Evolutionary conservation across 306 rosid species (phyloP).

Genomic region (Sicyos edulis): DNA sequence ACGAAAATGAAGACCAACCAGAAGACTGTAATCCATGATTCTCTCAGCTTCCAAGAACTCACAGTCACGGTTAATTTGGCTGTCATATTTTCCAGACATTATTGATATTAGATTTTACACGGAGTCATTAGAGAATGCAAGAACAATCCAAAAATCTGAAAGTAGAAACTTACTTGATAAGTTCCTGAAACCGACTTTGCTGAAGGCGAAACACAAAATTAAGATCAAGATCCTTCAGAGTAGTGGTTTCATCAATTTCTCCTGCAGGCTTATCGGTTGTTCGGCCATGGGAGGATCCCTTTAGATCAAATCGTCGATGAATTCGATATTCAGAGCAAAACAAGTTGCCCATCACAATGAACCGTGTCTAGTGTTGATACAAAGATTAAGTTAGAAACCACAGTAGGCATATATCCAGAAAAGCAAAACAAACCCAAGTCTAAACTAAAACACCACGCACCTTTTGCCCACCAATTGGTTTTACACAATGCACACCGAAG

Average conservation of each 20-base stretch:
- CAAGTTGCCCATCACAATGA: constrained; percentile 98
- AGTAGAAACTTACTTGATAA: constrained; percentile 52
- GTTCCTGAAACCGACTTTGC: constrained; percentile 53
- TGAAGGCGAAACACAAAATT: constrained; percentile 82
- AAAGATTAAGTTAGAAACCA: not conserved
- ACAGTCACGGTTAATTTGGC: constrained; percentile 83
- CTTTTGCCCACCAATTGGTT: constrained; percentile 91
- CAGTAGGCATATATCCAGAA: not conserved
- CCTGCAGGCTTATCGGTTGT: constrained; percentile 66
- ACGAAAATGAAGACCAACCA: constrained; percentile 90
- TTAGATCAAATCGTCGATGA: constrained; percentile 88
- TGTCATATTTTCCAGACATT: constrained; percentile 28
- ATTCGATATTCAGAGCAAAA: constrained; percentile 94
- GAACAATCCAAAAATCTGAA: not conserved
- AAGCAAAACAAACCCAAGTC: constrained; percentile 1
- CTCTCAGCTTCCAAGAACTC: constrained; percentile 87
- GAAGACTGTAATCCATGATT: constrained; percentile 96
- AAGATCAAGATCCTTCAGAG: constrained; percentile 94
- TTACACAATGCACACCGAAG: constrained; percentile 93
- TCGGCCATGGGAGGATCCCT: constrained; percentile 95
- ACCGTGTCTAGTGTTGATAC: constrained; percentile 59
- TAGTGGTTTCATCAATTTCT: constrained; percentile 97
- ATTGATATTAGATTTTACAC: not conserved
- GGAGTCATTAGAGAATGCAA: not conserved
- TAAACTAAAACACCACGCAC: constrained; percentile 27